Percentiles rank a stretch among this genome's conserved stretches.
These are phyloP conservation scores for Austroboletus festivus DNA, from an alignment of 768 basidiomycete species.

Conservation along the genomic window DNA sequence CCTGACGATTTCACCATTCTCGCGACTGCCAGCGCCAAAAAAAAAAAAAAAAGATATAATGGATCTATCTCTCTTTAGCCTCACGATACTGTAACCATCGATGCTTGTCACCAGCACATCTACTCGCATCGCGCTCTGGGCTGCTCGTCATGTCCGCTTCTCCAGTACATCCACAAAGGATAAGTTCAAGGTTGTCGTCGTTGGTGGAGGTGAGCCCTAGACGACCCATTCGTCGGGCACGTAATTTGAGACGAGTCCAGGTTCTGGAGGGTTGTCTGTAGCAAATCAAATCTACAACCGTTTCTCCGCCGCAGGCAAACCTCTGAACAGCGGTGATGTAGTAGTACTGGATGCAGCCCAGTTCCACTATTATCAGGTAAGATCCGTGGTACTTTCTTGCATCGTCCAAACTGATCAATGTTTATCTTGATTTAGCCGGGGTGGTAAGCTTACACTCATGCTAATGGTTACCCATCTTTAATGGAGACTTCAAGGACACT, in stretches of 20 bases:
- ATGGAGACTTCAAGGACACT: constrained; percentile 76
- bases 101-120: constrained; percentile 10
- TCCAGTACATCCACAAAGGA: constrained; percentile 34
- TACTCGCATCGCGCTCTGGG: constrained; percentile 4
- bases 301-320: constrained; percentile 67
- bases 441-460: constrained; percentile 51
- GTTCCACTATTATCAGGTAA: constrained; percentile 82
- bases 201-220: constrained; percentile 71
- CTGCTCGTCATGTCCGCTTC: constrained; percentile 13
- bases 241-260: constrained; percentile 37
- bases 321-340: constrained; percentile 71
- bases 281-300: constrained; percentile 86
- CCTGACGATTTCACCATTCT: constrained; percentile 13
- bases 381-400: constrained; percentile 7
- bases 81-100: background rate
- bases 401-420: constrained; percentile 2
- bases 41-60: background rate
- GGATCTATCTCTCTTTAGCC: background rate
- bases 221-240: constrained; percentile 1
- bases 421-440: constrained; percentile 59
- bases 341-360: constrained; percentile 81
- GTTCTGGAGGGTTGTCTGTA: constrained; percentile 75
- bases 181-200: constrained; percentile 79
- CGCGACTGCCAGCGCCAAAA: constrained; percentile 6
- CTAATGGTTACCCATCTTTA: background rate